Evolutionary conservation across 2,329 filamentous ascomycete species (phyloP).

Genomic region (Remersonia thermophila): DNA sequence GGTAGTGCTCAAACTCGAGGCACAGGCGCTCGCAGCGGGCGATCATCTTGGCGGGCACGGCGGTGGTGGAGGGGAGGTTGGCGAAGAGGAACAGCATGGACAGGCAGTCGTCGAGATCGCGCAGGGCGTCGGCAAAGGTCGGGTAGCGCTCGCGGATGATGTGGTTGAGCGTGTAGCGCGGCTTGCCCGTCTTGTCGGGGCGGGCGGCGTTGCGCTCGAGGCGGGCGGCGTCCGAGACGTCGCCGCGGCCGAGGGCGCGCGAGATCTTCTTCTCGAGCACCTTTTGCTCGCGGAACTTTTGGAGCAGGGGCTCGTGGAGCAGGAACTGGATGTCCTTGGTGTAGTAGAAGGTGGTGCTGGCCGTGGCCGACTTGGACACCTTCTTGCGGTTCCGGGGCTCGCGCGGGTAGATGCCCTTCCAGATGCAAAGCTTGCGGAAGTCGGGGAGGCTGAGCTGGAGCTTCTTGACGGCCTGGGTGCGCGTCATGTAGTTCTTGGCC

Average conservation of each 20-base stretch:
- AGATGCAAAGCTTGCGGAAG: constrained; percentile 97
- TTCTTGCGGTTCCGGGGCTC: constrained; percentile 97
- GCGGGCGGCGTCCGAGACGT: constrained; percentile 76
- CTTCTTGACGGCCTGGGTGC: constrained; percentile 94
- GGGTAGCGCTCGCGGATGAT: constrained; percentile 97
- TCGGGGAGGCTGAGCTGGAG: constrained; percentile 94
- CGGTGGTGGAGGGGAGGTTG: constrained; percentile 79
- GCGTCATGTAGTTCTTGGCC: constrained; percentile 96
- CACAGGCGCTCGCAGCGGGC: constrained; percentile 85
- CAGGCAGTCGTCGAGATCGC: constrained; percentile 91
- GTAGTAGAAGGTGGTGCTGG: constrained; percentile 84
- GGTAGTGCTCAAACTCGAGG: constrained; percentile 94
- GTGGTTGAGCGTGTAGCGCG: constrained; percentile 85
- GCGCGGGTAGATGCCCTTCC: constrained; percentile 97
- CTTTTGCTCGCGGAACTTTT: constrained; percentile 96
- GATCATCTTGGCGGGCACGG: constrained; percentile 90
- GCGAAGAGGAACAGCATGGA: constrained; percentile 97
- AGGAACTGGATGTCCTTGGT: constrained; percentile 97
- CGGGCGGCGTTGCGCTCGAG: constrained; percentile 77
- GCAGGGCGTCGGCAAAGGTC: constrained; percentile 85
- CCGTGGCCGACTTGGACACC: constrained; percentile 79
- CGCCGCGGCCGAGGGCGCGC: constrained; percentile 78
- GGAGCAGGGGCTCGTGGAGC: constrained; percentile 84
- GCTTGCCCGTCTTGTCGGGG: constrained; percentile 81
- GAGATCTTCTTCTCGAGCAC: constrained; percentile 95